Percentiles rank a stretch among this genome's conserved stretches.
These are phyloP conservation scores for Neurospora sublineolata DNA, from an alignment of 495 filamentous ascomycete genomes.

Conservation along the genomic window DNA sequence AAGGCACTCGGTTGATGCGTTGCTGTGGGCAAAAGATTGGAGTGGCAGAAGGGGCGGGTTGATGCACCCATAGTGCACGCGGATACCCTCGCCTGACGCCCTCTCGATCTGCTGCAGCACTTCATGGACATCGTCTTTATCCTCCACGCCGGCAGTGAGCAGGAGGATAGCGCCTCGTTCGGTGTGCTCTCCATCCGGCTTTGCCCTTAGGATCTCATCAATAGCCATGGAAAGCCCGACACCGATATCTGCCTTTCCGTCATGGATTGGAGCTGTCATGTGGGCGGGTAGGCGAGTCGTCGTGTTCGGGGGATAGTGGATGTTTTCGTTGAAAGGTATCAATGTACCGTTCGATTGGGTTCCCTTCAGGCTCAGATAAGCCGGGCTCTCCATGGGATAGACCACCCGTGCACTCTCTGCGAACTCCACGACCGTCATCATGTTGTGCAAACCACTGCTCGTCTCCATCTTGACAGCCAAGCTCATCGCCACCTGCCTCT, in stretches of 20 bases:
- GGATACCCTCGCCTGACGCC: constrained; percentile 11
- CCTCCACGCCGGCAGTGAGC: constrained; percentile 5
- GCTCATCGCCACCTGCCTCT: not conserved
- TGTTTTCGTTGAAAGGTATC: not conserved
- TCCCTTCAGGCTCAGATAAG: not conserved
- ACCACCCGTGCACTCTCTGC: constrained; percentile 4
- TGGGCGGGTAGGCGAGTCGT: not conserved
- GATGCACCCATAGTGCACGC: constrained; percentile 16
- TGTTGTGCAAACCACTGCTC: constrained; percentile 1
- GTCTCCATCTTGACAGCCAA: not conserved
- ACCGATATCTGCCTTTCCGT: constrained; percentile 2
- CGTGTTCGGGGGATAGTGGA: not conserved
- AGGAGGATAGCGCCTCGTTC: constrained; percentile 12
- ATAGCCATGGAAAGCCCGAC: constrained; percentile 10
- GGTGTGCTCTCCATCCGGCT: constrained; percentile 10
- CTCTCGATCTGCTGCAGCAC: constrained; percentile 6
- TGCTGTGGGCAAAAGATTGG: not conserved
- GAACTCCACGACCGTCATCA: constrained; percentile 7
- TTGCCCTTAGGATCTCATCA: constrained; percentile 6
- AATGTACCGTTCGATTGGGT: not conserved
- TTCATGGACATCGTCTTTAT: not conserved
- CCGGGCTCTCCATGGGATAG: constrained; percentile 8
- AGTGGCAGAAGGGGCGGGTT: not conserved
- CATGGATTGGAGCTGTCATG: not conserved
- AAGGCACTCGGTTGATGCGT: constrained; percentile 1